Base-by-base conservation (phyloP, 129 eudicot species). In the Flaveria robusta region DNA sequence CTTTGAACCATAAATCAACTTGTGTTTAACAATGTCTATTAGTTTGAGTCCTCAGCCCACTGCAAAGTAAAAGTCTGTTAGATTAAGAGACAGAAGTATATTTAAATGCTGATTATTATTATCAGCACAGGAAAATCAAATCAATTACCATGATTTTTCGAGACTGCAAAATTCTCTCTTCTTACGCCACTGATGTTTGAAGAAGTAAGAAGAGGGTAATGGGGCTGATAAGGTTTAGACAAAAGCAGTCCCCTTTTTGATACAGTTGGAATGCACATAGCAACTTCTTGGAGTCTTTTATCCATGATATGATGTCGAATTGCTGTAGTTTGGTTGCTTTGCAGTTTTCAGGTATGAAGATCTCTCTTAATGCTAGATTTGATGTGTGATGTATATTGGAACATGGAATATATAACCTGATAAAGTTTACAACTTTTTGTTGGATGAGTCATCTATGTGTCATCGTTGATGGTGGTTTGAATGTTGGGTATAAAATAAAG, bases 1-100 rank as follows among this genome's bases (percentile, higher is more conserved):
- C 59, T 71, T 85, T 7, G 83, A 74, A 43, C 90, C 85, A 67
- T 71, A 51, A 19, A 64, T 74, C 77, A 86, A 50, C 78, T 80
- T 86, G 41, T 78, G 75, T 68, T 69, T 83, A 50, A 77, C 62
- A 13, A 81, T 82, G 59, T 79, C 78, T 26, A 66, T 55, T 23
- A 84, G 46, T 56, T 72, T 80, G 68, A 78, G 81, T 50, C 83
- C 75, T 29, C 37, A 37, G 14, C 71, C 50, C 16, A 41, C 71
- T 66, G 71, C 26, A 66, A 66, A 66, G 22, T 18, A 64, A 59
- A 37, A 66, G 3, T 37, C 54, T 70, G 22, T 68, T 68, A 52
- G 62, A 59, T 54, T n/a, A 43, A 77, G 49, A 69, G 45, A 68
- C 50, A 68, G 29, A 26, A 58, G 56, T 24, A 58, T 23, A 14